These are phyloP conservation scores for Apiospora koreana DNA, from an alignment of 2,329 filamentous ascomycete species.

Conservation along the genomic window DNA sequence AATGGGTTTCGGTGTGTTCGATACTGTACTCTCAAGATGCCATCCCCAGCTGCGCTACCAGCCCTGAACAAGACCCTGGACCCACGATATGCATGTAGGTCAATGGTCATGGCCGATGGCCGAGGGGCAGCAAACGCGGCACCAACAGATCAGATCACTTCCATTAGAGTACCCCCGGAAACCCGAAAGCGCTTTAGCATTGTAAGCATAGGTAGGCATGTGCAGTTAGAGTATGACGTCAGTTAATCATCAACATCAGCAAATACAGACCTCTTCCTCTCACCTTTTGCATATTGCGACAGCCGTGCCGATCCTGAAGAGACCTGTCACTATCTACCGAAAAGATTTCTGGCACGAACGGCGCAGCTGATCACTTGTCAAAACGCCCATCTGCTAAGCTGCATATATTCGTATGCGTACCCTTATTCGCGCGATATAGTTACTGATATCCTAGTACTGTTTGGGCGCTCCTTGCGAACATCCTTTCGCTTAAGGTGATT, in stretches of 20 bases:
- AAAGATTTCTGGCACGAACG: background rate
- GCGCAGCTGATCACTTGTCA: background rate
- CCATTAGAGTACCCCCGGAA: background rate
- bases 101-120: background rate
- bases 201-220: background rate
- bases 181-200: background rate
- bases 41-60: background rate
- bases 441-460: conserved; percentile 8
- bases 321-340: background rate
- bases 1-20: background rate
- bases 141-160: background rate
- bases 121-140: background rate
- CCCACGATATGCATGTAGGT: background rate
- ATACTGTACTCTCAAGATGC: background rate
- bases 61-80: background rate
- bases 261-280: background rate
- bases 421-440: background rate
- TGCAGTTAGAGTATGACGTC: background rate
- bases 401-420: background rate
- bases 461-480: background rate
- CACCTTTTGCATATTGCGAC: background rate
- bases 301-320: background rate
- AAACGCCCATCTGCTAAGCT: background rate
- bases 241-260: background rate
- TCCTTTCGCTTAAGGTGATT: background rate